phyloP scores from a whole-genome alignment of 2,329 filamentous ascomycete species.

The Aaosphaeria arxii region DNA sequence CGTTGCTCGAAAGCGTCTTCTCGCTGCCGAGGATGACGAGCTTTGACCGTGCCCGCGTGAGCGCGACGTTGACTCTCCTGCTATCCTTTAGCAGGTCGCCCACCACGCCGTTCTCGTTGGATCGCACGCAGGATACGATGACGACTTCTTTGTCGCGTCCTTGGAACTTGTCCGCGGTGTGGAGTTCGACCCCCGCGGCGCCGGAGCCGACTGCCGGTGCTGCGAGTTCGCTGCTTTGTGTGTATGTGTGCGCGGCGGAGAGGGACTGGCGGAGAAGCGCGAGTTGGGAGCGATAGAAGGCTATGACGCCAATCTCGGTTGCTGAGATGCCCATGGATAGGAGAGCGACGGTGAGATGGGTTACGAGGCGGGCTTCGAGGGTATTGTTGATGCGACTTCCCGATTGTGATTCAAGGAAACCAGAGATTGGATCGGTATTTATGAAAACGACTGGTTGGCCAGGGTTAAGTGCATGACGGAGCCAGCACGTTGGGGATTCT shows the following conservation, averaged over 20 bases:
- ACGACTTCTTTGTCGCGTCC: conserved; percentile 94
- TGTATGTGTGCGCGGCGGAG: conserved; percentile 47
- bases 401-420: conserved; percentile 62
- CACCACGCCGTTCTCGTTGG: conserved; percentile 78
- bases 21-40: conserved; percentile 82
- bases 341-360: conserved; percentile 77
- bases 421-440: conserved; percentile 76
- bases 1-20: conserved; percentile 66
- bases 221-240: conserved; percentile 43
- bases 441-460: conserved; percentile 76
- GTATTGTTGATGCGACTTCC: conserved; percentile 87
- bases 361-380: conserved; percentile 73
- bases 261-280: conserved; percentile 75
- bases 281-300: conserved; percentile 91
- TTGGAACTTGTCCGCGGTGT: conserved; percentile 96
- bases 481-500: conserved; percentile 62
- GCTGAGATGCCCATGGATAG: conserved; percentile 72
- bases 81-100: conserved; percentile 90
- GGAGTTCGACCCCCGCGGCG: conserved; percentile 70
- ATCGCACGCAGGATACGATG: conserved; percentile 81
- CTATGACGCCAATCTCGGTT: conserved; percentile 86
- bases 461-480: conserved; percentile 68
- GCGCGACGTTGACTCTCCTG: conserved; percentile 91
- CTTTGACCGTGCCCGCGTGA: conserved; percentile 91
- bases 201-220: conserved; percentile 11